Evolutionary conservation across 169 alveolate species (phyloP), one percentile per base, ranked within the genome.

Genomic region (Miamiensis avidus): DNA sequence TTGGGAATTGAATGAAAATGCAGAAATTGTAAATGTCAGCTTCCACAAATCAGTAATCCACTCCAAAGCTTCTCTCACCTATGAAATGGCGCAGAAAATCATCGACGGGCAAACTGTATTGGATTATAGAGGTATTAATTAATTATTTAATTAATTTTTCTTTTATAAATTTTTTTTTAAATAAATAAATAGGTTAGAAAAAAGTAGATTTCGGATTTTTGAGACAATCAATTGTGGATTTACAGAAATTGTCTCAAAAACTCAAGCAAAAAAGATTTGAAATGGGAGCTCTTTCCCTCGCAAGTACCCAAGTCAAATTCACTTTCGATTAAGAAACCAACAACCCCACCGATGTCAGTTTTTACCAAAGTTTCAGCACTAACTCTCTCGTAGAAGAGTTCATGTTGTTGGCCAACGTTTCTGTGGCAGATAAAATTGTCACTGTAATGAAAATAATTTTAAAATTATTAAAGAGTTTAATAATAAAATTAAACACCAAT

Each of bases 391-490:
- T 98, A 76, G 99, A 99, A 93, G 99, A 99, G 92, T 98, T 99
- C 92, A 99, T 99, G 99, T 95, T 99, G 83, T 90, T 99, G 85
- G 99, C 99, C 1, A 99, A 99, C 91, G 93, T 97, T 64, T 93
- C 99, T 28, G 99, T 99, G 31, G 99, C 99, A 11, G 94, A 91
- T 81, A 95, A 97, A 84, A 96, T 97, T 1, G 84, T 89, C 27
- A 82, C 78, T 33, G 69, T 49, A 49, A 49, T 49, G 4, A 49
- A 65, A 16, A 89, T 85, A 34, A 64, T 87, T 27, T 11, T 11
- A 87, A 88, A 34, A 93, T 91, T 49, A 89, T 91, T 69, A 91
- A 91, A 78, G 91, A 93, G 83, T 75, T 75, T 30, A 76, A 84
- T 65, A 93, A 93, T 86, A 88, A 89, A 65, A 82, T 92, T 28